A percentile compares a stretch with the other conserved stretches of the same genome.
Conservation (phyloP, 345 rosid genomes). For the Excoecaria agallocha region DNA sequence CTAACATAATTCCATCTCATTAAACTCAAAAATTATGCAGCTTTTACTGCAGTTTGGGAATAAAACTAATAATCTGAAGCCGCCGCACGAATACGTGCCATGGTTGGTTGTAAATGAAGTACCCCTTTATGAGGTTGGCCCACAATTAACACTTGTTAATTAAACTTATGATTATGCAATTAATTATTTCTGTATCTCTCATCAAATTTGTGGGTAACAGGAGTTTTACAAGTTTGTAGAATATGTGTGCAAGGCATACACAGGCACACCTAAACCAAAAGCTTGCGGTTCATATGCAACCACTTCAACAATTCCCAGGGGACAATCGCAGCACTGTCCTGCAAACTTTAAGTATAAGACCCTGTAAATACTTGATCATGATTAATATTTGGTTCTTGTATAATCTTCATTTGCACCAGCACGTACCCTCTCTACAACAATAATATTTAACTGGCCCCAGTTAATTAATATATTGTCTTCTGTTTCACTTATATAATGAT, state of each 20-base stretch:
- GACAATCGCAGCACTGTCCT: not conserved
- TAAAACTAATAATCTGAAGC: not conserved
- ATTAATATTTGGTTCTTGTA: no score
- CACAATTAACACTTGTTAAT: no score
- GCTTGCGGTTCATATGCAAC: not conserved
- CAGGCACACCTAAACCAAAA: not conserved
- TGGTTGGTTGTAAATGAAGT: conserved; percentile 1
- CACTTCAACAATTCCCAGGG: not conserved
- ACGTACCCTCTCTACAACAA: no score
- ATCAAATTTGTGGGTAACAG: not conserved
- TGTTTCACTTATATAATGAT: no score
- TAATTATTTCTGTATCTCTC: not conserved
- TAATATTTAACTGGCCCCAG: no score
- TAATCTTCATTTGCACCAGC: no score
- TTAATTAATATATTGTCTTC: no score
- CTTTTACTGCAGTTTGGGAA: not conserved
- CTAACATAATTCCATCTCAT: no score
- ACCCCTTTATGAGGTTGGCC: not conserved
- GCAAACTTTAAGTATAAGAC: no score
- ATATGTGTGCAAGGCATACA: not conserved
- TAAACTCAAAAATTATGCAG: not conserved
- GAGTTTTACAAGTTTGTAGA: not conserved
- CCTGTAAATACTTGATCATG: no score
- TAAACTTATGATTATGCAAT: not conserved
- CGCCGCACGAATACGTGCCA: not conserved